Base-by-base conservation (phyloP, 2,329 filamentous ascomycete species). In the Paraphoma chrysanthemicola region DNA sequence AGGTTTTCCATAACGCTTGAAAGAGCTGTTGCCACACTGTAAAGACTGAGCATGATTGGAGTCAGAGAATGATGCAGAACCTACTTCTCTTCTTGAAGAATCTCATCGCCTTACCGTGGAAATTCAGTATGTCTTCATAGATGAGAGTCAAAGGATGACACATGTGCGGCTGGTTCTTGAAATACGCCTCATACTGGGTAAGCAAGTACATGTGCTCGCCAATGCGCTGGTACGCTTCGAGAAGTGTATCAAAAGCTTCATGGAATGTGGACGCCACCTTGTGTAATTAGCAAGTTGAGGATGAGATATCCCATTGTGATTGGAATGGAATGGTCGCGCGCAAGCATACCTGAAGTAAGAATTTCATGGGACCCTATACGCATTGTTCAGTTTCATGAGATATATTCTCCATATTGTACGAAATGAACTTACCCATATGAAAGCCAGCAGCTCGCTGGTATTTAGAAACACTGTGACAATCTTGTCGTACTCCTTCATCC, bases 391-490 rank as follows among this genome's bases (percentile, higher is more conserved):
- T 23, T 11, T 43, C n/a, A 31, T 18, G 28, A 23, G 4, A 33
- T 23, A 28, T 11, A 18, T 14, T 23, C 7, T 14, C 17, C 23
- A 44, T 17, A 28, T 23, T 10, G 18, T 44, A 23, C 9, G 17
- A 14, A 7, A 4, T 30, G n/a, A 12, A 7, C 49, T 28, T 30
- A 51, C 53, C 58, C 58, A 61, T 4, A 61, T 44, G 46, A 76
- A 77, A n/a, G 64, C 66, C 8, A 77, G 48, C 6, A 74, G 50
- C 8, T 63, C 48, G 7, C 55, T 61, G 1, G 45, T 36, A 29
- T 76, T 74, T 17, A 68, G 16, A 54, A 72, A 75, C 1, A 72
- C 61, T 18, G 73, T 63, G 10, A 73, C 59, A 7, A 77, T 58
- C 44, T 74, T 69, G 18, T 47, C 54, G 29, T 50, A 57, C 28